Conservation (phyloP, 73 alveolate genomes). For the Blepharisma japonicum region DNA sequence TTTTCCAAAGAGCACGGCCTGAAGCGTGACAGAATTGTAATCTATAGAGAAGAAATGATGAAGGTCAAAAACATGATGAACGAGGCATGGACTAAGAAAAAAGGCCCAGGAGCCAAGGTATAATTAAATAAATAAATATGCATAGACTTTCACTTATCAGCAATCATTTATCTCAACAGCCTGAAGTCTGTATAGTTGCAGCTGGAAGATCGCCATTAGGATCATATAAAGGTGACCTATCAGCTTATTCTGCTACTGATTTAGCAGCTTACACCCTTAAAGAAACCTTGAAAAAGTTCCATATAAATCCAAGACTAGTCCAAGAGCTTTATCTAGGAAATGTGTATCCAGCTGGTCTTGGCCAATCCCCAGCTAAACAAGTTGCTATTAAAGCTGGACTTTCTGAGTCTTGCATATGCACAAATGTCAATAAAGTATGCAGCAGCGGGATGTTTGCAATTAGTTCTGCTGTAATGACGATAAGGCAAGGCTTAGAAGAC, state of each 20-base stretch:
- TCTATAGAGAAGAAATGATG: slow-evolving; percentile 16
- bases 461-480: slow-evolving; percentile 69
- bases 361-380: slow-evolving; percentile 27
- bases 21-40: slow-evolving; percentile 5
- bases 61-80: slow-evolving; percentile 26
- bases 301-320: not conserved
- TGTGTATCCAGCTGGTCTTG: slow-evolving; percentile 25
- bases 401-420: not conserved
- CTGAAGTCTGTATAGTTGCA: slow-evolving; percentile 21
- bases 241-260: slow-evolving; percentile 26
- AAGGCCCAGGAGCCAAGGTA: not conserved
- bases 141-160: not conserved
- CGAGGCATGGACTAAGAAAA: slow-evolving; percentile 5
- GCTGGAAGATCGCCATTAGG: slow-evolving; percentile 22
- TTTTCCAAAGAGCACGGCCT: slow-evolving; percentile 10
- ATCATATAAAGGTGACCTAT: slow-evolving; percentile 1
- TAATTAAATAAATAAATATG: not conserved
- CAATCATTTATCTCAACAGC: slow-evolving; percentile 8
- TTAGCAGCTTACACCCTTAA: slow-evolving; percentile 20
- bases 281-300: slow-evolving; percentile 6
- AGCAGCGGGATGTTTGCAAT: slow-evolving; percentile 86
- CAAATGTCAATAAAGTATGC: slow-evolving; percentile 42
- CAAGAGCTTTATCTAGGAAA: slow-evolving; percentile 29
- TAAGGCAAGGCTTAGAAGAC: slow-evolving; percentile 71
- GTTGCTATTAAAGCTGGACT: slow-evolving; percentile 31